Evolutionary conservation across 768 basidiomycete genomes (phyloP).

Genomic region (Neoboletus brunneissimus): DNA sequence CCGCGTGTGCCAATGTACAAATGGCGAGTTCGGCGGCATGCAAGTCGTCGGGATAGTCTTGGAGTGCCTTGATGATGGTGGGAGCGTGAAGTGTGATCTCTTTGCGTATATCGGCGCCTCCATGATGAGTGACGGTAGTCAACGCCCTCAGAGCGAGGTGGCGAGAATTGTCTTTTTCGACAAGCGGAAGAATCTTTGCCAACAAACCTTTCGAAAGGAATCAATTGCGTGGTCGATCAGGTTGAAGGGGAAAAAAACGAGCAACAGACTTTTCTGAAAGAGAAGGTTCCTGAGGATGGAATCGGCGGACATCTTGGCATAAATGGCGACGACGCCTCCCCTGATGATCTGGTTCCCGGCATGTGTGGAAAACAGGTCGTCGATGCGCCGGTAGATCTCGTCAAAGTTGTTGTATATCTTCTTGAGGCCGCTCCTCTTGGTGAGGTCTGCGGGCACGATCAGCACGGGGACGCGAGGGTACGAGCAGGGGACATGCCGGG

Average conservation of each 20-base stretch:
- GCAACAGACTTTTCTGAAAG: slow-evolving; percentile 48
- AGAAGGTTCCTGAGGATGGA: slow-evolving; percentile 58
- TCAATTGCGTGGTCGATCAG: background rate
- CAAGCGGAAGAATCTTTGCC: slow-evolving; percentile 52
- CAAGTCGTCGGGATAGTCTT: slow-evolving; percentile 50
- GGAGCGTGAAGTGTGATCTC: slow-evolving; percentile 48
- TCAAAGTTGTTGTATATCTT: slow-evolving; percentile 60
- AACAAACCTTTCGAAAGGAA: slow-evolving; percentile 44
- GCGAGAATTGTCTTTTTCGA: slow-evolving; percentile 46
- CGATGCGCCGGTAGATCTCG: slow-evolving; percentile 46
- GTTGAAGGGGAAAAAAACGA: background rate
- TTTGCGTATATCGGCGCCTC: slow-evolving; percentile 46
- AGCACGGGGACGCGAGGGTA: background rate
- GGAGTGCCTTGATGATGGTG: slow-evolving; percentile 43
- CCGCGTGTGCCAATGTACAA: slow-evolving; percentile 50
- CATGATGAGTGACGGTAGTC: slow-evolving; percentile 60
- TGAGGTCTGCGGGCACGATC: slow-evolving; percentile 43
- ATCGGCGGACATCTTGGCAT: slow-evolving; percentile 61
- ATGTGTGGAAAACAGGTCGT: slow-evolving; percentile 46
- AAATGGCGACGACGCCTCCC: slow-evolving; percentile 60
- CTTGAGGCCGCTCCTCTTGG: slow-evolving; percentile 56
- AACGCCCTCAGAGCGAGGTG: slow-evolving; percentile 55
- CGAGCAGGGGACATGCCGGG: slow-evolving; percentile 41
- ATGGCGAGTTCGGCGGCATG: slow-evolving; percentile 50
- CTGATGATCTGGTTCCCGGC: slow-evolving; percentile 44